A percentile compares a stretch with the other conserved stretches of the same genome.
These are phyloP conservation scores for Physcomitrellopsis africana DNA, from an alignment of 225 moss, liverwort and hornwort species.

Conservation along the genomic window DNA sequence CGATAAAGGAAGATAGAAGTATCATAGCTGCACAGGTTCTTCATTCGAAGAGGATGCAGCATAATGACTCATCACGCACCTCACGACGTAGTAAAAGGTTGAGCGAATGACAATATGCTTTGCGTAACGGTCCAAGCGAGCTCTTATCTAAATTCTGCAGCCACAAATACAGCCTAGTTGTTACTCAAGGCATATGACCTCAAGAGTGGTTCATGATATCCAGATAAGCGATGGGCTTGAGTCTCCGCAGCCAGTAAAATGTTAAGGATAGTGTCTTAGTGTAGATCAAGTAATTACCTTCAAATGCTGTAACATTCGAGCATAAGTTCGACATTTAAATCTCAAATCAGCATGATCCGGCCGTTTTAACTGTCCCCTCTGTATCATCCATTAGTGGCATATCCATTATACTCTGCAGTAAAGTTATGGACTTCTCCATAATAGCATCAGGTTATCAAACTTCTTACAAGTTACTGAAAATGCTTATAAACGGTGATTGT, in stretches of 20 bases:
- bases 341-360: slow-evolving; percentile 99
- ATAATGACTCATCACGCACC: slow-evolving; percentile 44
- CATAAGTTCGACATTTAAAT: slow-evolving; percentile 96
- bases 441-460: slow-evolving; percentile 13
- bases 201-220: slow-evolving; percentile 15
- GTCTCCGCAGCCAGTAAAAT: slow-evolving; percentile 5
- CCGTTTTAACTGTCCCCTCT: slow-evolving; percentile 96
- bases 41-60: slow-evolving; percentile 8
- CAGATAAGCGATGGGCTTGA: slow-evolving; percentile 1
- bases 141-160: slow-evolving; percentile 86
- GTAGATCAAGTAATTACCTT: slow-evolving; percentile 60
- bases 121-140: slow-evolving; percentile 85
- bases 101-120: slow-evolving; percentile 95
- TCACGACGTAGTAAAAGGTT: slow-evolving; percentile 94
- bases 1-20: slow-evolving; percentile 6
- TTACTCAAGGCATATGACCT: slow-evolving; percentile 20
- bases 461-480: slow-evolving; percentile 3
- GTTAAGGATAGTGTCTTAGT: neutral
- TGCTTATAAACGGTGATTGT: neutral
- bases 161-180: slow-evolving; percentile 18
- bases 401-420: slow-evolving; percentile 23
- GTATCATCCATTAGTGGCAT: slow-evolving; percentile 29
- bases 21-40: neutral
- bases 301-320: slow-evolving; percentile 94
- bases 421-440: slow-evolving; percentile 17